phyloP scores from a whole-genome alignment of 495 filamentous ascomycete species.

The Collariella sp. region DNA sequence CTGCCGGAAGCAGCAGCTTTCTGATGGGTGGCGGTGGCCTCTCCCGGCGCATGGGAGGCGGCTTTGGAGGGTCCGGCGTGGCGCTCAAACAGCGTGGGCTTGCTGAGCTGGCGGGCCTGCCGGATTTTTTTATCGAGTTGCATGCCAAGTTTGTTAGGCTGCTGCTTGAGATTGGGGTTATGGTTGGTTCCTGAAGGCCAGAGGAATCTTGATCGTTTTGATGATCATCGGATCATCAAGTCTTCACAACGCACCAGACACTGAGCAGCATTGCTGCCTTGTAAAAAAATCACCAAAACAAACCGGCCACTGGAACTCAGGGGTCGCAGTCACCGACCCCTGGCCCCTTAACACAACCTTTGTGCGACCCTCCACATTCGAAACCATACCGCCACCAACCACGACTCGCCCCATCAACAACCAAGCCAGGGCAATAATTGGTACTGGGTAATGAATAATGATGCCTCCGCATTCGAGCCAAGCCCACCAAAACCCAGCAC shows the following conservation, averaged over 20 bases:
- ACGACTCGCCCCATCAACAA: not conserved
- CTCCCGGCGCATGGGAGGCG: constrained; percentile 28
- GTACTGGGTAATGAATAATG: constrained; percentile 2
- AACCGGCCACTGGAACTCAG: too few relatives aligned
- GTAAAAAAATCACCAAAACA: too few relatives aligned
- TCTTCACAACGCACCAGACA: too few relatives aligned
- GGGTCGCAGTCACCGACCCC: too few relatives aligned
- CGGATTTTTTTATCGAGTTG: constrained; percentile 81
- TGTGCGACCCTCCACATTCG: too few relatives aligned
- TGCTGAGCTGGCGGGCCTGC: constrained; percentile 76
- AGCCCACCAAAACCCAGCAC: not conserved
- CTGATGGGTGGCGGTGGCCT: constrained; percentile 38
- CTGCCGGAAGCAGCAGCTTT: constrained; percentile 33
- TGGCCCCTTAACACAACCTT: too few relatives aligned
- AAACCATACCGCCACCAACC: too few relatives aligned
- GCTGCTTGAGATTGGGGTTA: constrained; percentile 55
- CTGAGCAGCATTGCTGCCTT: not conserved
- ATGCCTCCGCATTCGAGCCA: not conserved
- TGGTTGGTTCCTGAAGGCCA: constrained; percentile 31
- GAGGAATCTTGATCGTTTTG: too few relatives aligned
- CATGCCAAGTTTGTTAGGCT: constrained; percentile 72
- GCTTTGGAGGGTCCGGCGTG: constrained; percentile 34
- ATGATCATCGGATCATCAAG: too few relatives aligned
- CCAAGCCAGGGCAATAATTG: not conserved
- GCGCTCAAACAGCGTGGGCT: constrained; percentile 63